Conservation (phyloP, 2,329 filamentous ascomycete genomes). For the Aspergillus alliaceus region DNA sequence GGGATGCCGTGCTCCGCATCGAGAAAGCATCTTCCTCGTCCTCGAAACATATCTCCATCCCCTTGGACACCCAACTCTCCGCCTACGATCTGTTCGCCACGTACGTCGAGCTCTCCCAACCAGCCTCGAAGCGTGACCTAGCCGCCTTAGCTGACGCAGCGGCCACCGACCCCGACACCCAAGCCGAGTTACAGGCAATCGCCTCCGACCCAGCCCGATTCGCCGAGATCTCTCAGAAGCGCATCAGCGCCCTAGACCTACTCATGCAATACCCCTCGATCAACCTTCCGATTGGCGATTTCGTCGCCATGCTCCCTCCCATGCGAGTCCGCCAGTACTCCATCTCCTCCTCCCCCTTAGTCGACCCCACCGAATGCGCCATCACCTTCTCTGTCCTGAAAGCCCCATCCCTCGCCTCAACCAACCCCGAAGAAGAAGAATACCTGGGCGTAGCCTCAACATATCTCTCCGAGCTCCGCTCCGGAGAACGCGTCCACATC, state of each 20-base stretch:
- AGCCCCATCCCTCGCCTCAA: conserved; percentile 46
- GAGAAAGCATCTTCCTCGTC: conserved; percentile 51
- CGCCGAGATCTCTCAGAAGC: conserved; percentile 53
- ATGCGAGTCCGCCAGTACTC: conserved; percentile 78
- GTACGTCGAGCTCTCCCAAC: conserved; percentile 72
- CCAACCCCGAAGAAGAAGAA: conserved; percentile 35
- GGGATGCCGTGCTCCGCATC: conserved; percentile 68
- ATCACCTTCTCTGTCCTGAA: conserved; percentile 70
- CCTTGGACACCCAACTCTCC: conserved; percentile 57
- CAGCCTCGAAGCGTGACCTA: conserved; percentile 67
- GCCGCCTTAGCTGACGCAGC: conserved; percentile 47
- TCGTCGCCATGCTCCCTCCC: conserved; percentile 70
- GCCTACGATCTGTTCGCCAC: conserved; percentile 65
- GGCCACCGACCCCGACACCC: conserved; percentile 48
- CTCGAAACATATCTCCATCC: conserved; percentile 41
- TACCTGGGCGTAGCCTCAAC: conserved; percentile 62
- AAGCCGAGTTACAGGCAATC: conserved; percentile 38
- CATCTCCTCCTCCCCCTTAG: conserved; percentile 72
- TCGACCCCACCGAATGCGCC: conserved; percentile 56
- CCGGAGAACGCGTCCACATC: conserved; percentile 35
- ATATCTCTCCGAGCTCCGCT: conserved; percentile 53
- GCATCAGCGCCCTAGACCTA: conserved; percentile 61
- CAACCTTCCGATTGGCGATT: conserved; percentile 63
- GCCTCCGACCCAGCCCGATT: conserved; percentile 41
- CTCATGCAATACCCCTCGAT: conserved; percentile 64